Evolutionary conservation across 2,329 filamentous ascomycete genomes (phyloP), one percentile per base, ranked within the genome.

Genomic region (Thermomyces lanuginosus): DNA sequence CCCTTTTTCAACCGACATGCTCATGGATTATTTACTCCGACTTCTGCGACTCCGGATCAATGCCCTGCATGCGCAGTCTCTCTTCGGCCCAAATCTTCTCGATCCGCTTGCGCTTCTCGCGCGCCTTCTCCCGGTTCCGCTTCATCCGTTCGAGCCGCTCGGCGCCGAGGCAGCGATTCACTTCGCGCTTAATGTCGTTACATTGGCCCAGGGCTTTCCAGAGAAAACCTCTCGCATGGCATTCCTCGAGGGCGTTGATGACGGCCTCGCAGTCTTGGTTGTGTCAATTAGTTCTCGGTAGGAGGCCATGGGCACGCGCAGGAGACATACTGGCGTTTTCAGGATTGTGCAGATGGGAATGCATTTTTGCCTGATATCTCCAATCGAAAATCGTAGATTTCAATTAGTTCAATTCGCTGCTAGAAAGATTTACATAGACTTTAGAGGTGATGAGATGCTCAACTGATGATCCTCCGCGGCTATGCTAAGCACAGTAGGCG

Each of bases 331-430:
- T 84, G 41, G 70, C 64, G 43, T 92, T 92, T 49, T 92, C 76
- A 51, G 89, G 82, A 15, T 82, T 92, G 50, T 95, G 84, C 2
- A 98, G 63, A 60, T 93, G 86, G 29, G 89, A 91, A 80, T 98
- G 89, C 89, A 98, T 98, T 22, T 43, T 69, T 31, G n/a, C n/a
- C n/a, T n/a, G n/a, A n/a, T n/a, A n/a, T n/a, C n/a, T n/a, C n/a
- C n/a, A n/a, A n/a, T n/a, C n/a, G n/a, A n/a, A n/a, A n/a, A n/a
- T n/a, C n/a, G n/a, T n/a, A n/a, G n/a, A n/a, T n/a, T n/a, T 27
- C 17, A 20, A 8, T 10, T 18, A 10, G 12, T n/a, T 3, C 8
- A n/a, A n/a, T 26, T 17, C 15, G 6, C 16, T 17, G 12, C n/a
- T 26, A 5, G 16, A 20, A 8, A 10, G 7, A 20, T 20, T 7